Conservation (phyloP, 2,329 filamentous ascomycete genomes). For the Monilinia polystroma region DNA sequence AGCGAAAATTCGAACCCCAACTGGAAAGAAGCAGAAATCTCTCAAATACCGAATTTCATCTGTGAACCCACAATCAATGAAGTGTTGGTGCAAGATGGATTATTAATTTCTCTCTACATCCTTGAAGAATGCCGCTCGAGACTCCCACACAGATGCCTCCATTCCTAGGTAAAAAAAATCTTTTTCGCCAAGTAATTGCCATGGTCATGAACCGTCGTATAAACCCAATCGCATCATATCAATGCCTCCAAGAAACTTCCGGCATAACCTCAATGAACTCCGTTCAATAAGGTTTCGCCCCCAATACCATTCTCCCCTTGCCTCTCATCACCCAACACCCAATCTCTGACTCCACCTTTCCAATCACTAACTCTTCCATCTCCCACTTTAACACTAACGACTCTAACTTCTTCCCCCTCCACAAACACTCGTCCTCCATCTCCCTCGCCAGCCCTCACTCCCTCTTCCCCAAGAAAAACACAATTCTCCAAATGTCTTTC, state of each 20-base stretch:
- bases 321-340: conserved; percentile 42
- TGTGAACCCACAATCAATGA: neutral
- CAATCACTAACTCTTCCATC: conserved; percentile 90
- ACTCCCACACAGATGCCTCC: neutral
- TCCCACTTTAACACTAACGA: conserved; percentile 80
- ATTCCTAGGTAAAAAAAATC: neutral
- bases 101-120: neutral
- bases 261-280: conserved; percentile 23
- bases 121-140: neutral
- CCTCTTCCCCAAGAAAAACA: conserved; percentile 67
- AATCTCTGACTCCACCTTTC: conserved; percentile 92
- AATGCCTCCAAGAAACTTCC: neutral
- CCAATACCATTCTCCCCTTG: conserved; percentile 21
- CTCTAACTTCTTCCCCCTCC: conserved; percentile 77
- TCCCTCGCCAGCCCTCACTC: conserved; percentile 44
- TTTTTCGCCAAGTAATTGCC: neutral
- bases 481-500: conserved; percentile 87
- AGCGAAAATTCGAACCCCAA: too few species aligned
- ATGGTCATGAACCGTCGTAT: neutral
- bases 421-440: conserved; percentile 66
- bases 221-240: neutral
- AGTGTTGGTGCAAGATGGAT: neutral
- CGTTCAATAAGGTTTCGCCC: conserved; percentile 35
- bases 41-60: neutral
- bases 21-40: neutral